These are phyloP conservation scores for Rhododendron vialii DNA, from an alignment of 148 eudicot species.

Conservation along the genomic window DNA sequence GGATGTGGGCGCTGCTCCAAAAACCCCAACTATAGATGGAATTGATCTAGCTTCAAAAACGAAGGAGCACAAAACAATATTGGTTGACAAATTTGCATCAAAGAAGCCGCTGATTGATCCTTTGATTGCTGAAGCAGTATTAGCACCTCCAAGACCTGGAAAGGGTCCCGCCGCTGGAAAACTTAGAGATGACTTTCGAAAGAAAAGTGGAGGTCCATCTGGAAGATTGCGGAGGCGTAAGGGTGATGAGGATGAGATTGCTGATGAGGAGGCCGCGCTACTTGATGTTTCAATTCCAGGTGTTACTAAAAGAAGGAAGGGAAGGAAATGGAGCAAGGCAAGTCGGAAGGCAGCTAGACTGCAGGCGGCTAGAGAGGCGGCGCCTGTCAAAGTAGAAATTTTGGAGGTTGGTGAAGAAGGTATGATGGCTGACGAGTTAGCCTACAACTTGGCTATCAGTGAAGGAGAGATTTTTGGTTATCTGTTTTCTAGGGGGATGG, in stretches of 20 bases:
- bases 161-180: conserved; percentile 45
- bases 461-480: conserved; percentile 91
- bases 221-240: conserved; percentile 65
- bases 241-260: conserved; percentile 33
- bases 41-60: conserved; percentile 31
- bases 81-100: conserved; percentile 82
- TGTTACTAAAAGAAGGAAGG: conserved; percentile 53
- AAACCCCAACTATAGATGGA: conserved; percentile 31
- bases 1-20: conserved; percentile 62
- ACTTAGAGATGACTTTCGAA: conserved; percentile 63
- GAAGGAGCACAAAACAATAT: conserved; percentile 71
- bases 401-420: conserved; percentile 90
- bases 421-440: conserved; percentile 80
- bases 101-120: conserved; percentile 75
- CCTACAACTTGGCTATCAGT: conserved; percentile 78
- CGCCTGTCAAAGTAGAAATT: conserved; percentile 83
- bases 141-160: conserved; percentile 72
- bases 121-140: conserved; percentile 54
- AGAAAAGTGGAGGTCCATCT: conserved; percentile 43
- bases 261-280: conserved; percentile 70
- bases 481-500: conserved; percentile 76
- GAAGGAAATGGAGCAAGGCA: conserved; percentile 90
- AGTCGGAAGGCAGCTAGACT: conserved; percentile 91
- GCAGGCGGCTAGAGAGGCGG: conserved; percentile 87
- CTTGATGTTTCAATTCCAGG: conserved; percentile 66